Base-by-base conservation (phyloP, 1,139 yeast species). In the Tardiomyces digboiensis region DNA sequence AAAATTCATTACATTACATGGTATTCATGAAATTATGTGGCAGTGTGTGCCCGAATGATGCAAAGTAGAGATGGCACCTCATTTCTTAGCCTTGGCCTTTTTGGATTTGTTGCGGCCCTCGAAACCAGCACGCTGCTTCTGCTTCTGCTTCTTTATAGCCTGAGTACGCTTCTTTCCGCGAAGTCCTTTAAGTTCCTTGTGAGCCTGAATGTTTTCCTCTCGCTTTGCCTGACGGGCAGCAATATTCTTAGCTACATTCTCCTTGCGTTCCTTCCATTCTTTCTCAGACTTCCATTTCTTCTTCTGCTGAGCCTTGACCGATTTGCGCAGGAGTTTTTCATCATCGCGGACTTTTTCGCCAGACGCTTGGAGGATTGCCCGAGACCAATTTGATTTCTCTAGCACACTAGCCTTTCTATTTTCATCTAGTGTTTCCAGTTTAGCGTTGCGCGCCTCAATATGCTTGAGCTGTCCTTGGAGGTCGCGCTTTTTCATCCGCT, bases 301-400 rank as follows among this genome's bases (percentile, higher is more conserved):
- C 49, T 82, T 77, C 54, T 84, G 91, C 61, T 85, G 84, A 55
- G 82, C 75, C 67, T 84, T 88, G 50, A 91, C 66, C 1, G 97
- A 86, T 62, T 87, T 89, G 57, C 81, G 82, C 62, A 93, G 74
- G 54, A 91, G 68, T 59, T 79, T 82, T 61, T 89, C 98, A 61
- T 91, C 94, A 62, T 93, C 97, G 56, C 83, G 84, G 42, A 89
- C 70, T 62, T 87, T 89, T 39, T 67, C 71, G 41, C 98, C 98
- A 64, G 88, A 95, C 2, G 95, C 89, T 58, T 83, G 91, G 29
- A 83, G 74, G 68, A 89, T 71, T 18, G 93, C 86, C 53, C 77
- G 74, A 56, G 77, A 80, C 99, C 99, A 91, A 56, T 81, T 78
- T 36, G 79, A 82, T 57, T 88, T 87, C 51, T 83, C 87, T 47